A percentile compares a stretch with the other conserved stretches of the same genome.
phyloP scores from a whole-genome alignment of 257 asterid genomes.

The Salvia rosmarinus region DNA sequence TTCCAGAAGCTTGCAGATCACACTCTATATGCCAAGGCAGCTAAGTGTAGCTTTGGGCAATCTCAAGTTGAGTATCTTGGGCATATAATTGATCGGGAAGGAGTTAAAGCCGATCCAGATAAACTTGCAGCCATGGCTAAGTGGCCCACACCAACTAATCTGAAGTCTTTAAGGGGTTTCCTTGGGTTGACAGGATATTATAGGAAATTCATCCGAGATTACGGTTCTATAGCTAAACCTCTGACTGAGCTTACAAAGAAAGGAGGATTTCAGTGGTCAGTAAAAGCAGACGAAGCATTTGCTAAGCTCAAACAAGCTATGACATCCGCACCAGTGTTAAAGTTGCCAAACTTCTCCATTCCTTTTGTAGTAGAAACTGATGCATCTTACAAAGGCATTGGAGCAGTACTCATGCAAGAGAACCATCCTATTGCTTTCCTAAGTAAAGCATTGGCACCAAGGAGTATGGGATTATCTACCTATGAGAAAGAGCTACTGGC shows the following conservation, averaged over 20 bases:
- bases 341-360: not conserved
- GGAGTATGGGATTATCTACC: not conserved
- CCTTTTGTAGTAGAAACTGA: not conserved
- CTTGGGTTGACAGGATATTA: not conserved
- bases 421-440: not conserved
- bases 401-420: not conserved
- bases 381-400: not conserved
- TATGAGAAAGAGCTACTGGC: not conserved
- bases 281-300: not conserved
- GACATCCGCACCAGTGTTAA: not conserved
- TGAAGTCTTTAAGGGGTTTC: not conserved
- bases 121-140: not conserved
- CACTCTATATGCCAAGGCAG: not conserved
- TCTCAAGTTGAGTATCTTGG: not conserved
- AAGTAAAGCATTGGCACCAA: not conserved
- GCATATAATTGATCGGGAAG: not conserved
- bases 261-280: not conserved
- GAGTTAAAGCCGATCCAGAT: not conserved
- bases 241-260: not conserved
- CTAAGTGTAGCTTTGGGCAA: not conserved
- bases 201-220: not conserved
- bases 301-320: not conserved
- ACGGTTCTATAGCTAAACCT: not conserved
- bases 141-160: not conserved
- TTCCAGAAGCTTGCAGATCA: not conserved